Conservation (phyloP, 306 rosid genomes). For the Cucumis melo region DNA sequence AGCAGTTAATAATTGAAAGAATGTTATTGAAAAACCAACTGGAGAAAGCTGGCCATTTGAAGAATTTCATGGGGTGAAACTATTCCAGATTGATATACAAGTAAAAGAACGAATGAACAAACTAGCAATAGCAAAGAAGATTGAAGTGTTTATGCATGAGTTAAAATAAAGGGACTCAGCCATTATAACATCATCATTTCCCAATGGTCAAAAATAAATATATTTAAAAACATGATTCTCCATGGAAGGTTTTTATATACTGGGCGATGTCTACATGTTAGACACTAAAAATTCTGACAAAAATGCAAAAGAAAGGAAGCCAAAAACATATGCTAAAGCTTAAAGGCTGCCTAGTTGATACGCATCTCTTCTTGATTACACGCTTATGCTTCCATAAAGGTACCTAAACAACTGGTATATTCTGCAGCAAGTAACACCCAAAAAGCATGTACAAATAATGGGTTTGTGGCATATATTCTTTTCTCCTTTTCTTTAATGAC, state of each 20-base stretch:
- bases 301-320: not conserved
- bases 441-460: not conserved
- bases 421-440: not conserved
- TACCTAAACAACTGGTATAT: not conserved
- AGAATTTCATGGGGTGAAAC: not conserved
- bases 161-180: not conserved
- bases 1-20: not conserved
- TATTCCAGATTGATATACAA: not conserved
- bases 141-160: not conserved
- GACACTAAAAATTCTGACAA: not conserved
- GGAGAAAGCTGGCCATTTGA: not conserved
- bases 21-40: not conserved
- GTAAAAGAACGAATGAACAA: not conserved
- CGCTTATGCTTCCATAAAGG: not conserved
- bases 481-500: not conserved
- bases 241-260: not conserved
- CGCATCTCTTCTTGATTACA: not conserved
- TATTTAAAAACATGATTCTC: not conserved
- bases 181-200: not conserved
- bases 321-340: not conserved
- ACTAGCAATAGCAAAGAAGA: not conserved
- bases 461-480: not conserved
- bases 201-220: not conserved
- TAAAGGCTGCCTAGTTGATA: not conserved
- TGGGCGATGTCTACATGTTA: not conserved